Evolutionary conservation across 345 rosid genomes (phyloP).

Genomic region (Eucalyptus tenuipes): DNA sequence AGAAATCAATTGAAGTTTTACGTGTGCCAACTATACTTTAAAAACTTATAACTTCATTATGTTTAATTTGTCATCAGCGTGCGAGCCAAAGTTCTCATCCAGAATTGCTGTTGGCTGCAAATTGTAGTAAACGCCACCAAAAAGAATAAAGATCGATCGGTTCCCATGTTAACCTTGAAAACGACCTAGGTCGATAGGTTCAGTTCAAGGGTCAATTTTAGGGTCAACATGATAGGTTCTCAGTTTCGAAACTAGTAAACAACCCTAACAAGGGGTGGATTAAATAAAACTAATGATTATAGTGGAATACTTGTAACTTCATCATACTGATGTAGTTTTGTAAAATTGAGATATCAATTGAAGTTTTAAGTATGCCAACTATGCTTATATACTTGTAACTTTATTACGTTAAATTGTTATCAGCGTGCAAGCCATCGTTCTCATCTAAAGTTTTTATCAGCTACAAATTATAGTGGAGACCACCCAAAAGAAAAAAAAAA

Average conservation of each 20-base stretch:
- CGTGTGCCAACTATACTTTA: background rate
- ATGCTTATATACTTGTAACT: background rate
- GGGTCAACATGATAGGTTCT: background rate
- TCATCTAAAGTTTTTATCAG: background rate
- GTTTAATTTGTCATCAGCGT: background rate
- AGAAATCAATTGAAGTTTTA: background rate
- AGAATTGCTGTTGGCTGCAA: background rate
- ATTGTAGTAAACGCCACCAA: background rate
- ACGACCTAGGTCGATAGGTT: too few species aligned
- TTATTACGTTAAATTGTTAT: background rate
- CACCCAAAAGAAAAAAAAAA: background rate
- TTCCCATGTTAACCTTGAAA: background rate
- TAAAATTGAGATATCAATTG: background rate
- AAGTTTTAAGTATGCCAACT: background rate
- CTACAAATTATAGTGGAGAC: background rate
- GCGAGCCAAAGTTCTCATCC: background rate
- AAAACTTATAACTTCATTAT: background rate
- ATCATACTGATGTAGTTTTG: background rate
- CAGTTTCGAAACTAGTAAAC: background rate
- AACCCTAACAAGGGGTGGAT: fast-evolving
- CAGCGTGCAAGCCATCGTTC: background rate
- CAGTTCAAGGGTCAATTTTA: too few species aligned
- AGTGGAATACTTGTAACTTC: background rate
- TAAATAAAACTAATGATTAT: background rate
- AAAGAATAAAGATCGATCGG: fast-evolving